Evolutionary conservation across 2,329 filamentous ascomycete species (phyloP), one percentile per base, ranked within the genome.

Genomic region (Fusarium decemcellulare): DNA sequence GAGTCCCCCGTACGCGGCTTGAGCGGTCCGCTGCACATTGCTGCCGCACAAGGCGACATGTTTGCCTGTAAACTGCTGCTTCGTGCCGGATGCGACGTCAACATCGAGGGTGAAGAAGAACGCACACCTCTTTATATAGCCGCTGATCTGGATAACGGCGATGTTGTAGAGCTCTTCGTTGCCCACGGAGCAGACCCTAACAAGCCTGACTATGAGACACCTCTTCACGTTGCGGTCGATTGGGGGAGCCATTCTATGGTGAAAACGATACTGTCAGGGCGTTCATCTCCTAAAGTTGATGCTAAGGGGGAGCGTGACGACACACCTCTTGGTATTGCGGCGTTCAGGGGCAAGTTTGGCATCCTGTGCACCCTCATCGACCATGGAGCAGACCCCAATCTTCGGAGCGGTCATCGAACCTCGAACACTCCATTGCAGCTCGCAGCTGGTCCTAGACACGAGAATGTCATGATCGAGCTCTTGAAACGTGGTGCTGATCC

Each of bases 341-440:
- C 50, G 7, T 40, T 5, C 23, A 46, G 40, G 39, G 63, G 66
- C 5, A 60, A 65, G 36, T 10, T 63, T 3, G 63, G 61, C 8
- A 65, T 71, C 15, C 48, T 70, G 29, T 70, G 47, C 34, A 62
- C 27, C 18, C 61, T 72, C n/a, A 39, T 72, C 27, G 61, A 70
- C 14, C 61, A 70, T n/a, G 70, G 66, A 34, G 70, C 68, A n/a
- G 68, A 72, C 29, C 58, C 61, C 3, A 68, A 72, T 27, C 48
- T 68, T 3, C 39, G 63, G 18, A 66, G 63, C 27, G 59, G 66
- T 23, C 44, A 32, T 14, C 34, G 51, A 4, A 51, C 37, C 8
- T 68, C 63, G 18, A 63, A 58, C 37, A 64, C 15, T 12, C 67
- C 68, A 15, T 16, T 72, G 27, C 56, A 70, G 4, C 23, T 65